These are phyloP conservation scores for Magnaporthiopsis rhizophila DNA, from an alignment of 2,329 filamentous ascomycete genomes.

Conservation along the genomic window DNA sequence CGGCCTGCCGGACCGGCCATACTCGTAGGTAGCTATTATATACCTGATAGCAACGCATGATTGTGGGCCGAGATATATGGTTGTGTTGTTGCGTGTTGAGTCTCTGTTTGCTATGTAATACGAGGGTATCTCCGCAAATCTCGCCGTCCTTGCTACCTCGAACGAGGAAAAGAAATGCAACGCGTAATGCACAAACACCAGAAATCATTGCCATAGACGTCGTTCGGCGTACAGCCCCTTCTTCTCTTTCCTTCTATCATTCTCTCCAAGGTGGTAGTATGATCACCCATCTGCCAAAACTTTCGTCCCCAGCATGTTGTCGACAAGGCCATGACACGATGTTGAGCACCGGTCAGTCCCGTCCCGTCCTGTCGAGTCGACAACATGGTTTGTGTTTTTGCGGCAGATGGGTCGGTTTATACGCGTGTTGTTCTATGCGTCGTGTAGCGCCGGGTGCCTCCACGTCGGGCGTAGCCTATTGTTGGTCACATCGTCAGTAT, in stretches of 20 bases:
- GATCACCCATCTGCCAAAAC: neutral
- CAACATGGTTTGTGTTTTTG: neutral
- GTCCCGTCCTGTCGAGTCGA: neutral
- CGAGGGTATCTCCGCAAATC: no score
- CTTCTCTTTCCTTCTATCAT: no score
- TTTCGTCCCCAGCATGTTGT: neutral
- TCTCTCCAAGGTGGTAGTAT: no score
- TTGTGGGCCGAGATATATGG: no score
- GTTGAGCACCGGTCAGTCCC: no score
- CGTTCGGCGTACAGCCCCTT: neutral
- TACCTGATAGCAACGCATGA: no score
- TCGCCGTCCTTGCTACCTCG: no score
- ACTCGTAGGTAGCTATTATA: no score
- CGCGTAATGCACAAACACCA: neutral
- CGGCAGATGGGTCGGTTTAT: slow-evolving; percentile 6
- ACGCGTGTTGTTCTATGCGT: slow-evolving; percentile 3
- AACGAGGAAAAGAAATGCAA: neutral
- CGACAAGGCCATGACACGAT: no score
- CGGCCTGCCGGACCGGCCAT: no score
- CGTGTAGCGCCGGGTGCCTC: slow-evolving; percentile 1
- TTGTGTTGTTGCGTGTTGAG: no score
- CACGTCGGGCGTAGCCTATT: slow-evolving; percentile 3
- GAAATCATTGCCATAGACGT: neutral
- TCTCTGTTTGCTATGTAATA: no score
- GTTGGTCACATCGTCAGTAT: neutral